These are phyloP conservation scores for Paecilomyces formosus DNA, from an alignment of 2,329 filamentous ascomycete species.

Conservation along the genomic window DNA sequence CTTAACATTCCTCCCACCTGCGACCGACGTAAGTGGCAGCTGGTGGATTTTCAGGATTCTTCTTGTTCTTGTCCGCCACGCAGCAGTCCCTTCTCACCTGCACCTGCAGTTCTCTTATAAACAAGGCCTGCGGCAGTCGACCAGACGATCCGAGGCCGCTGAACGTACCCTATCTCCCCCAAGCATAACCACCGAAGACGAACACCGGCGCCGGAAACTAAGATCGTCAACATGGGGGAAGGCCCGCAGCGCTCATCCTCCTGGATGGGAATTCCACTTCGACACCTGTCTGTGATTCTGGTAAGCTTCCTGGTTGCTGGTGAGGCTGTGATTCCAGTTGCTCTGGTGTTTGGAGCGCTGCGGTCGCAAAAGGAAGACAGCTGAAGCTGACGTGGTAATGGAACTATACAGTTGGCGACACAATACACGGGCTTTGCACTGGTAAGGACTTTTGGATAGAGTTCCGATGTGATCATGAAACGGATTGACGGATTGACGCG, in stretches of 20 bases:
- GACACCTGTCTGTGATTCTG: slow-evolving; percentile 30
- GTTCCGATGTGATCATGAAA: not conserved
- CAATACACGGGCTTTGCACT: slow-evolving; percentile 38
- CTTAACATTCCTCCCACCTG: not conserved
- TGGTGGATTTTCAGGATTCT: not conserved
- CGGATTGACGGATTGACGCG: not conserved
- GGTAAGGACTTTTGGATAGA: slow-evolving; percentile 18
- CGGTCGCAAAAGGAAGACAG: not conserved
- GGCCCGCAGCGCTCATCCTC: slow-evolving; percentile 22
- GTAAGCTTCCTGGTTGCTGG: slow-evolving; percentile 21
- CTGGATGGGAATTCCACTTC: slow-evolving; percentile 25
- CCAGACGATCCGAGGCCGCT: not conserved
- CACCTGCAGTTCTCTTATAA: not conserved
- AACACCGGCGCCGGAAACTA: slow-evolving; percentile 3
- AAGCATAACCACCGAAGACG: not conserved
- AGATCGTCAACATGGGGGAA: slow-evolving; percentile 22
- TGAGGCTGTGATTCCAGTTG: not conserved
- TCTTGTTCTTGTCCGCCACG: not conserved
- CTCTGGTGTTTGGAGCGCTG: not conserved
- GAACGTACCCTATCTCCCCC: not conserved
- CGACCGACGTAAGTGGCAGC: not conserved
- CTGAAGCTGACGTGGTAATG: not conserved
- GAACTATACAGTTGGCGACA: slow-evolving; percentile 28
- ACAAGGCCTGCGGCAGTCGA: not conserved
- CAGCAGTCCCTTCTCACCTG: not conserved